Evolutionary conservation across 116 monocot species (phyloP), one percentile per base, ranked within the genome.

Genomic region (Iris pallida): DNA sequence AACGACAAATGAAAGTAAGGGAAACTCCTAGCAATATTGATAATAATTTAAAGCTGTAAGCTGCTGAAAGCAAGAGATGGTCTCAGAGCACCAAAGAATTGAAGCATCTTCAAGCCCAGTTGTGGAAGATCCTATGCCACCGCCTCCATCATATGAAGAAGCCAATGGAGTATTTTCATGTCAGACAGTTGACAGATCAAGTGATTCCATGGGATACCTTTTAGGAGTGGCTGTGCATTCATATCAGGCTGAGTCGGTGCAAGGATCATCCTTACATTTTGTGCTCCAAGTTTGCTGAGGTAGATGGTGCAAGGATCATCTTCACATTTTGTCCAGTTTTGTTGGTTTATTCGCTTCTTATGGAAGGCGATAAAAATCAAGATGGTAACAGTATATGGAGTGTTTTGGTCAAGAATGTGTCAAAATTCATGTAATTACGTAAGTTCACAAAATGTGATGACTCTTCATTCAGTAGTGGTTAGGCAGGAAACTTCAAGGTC

Each of bases 161-260:
- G 76, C 63, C 42, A 90, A 83, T 73, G 97, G 85, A 59, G 59
- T 85, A 13, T 89, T 76, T 79, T 65, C 83, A 41, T 75, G 76
- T 14, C 71, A 65, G 4, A 47, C 78, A 40, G 65, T 70, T 65
- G 77, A 87, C 72, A 83, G 75, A 64, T 66, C 78, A 57, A 74
- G 73, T 41, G 92, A 97, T 69, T 46, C 72, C 16, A 65, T 81
- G 61, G 89, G 75, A 42, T 97, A 81, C 82, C 92, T 92, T 70
- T 72, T 97, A 74, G 97, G 85, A 76, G 97, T 92, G 92, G 97
- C 81, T 30, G 83, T 92, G 63, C 81, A 89, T 55, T 81, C 90
- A 49, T 97, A 76, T 78, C 85, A 78, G 40, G 97, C 97, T 20
- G 90, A 97, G 68, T 88, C 85, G 42, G 92, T n/a, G n/a, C n/a